phyloP scores from a whole-genome alignment of 2,329 filamentous ascomycete genomes.

The Hypoxylon sp. region DNA sequence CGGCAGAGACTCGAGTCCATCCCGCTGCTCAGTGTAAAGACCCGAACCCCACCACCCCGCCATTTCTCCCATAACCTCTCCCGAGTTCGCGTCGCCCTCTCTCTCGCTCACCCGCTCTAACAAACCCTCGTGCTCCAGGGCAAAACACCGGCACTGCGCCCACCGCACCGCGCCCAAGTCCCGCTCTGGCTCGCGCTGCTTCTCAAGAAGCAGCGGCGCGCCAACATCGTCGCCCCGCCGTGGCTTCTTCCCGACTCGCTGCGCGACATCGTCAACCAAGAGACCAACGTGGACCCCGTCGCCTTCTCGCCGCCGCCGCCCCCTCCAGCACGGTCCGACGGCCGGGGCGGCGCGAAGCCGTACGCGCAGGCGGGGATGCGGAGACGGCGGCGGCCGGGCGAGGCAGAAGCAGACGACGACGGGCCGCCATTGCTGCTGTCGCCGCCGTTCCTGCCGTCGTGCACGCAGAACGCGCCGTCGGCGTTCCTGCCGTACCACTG shows the following conservation, averaged over 20 bases:
- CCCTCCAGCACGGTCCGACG: conserved; percentile 62
- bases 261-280: conserved; percentile 77
- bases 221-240: conserved; percentile 88
- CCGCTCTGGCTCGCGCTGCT: conserved; percentile 96
- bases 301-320: conserved; percentile 82
- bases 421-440: conserved; percentile 69
- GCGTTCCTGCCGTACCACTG: conserved; percentile 90
- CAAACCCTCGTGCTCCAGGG: conserved; percentile 66
- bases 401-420: conserved; percentile 30
- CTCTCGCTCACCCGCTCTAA: conserved; percentile 13
- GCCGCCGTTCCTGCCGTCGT: conserved; percentile 81
- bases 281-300: conserved; percentile 74
- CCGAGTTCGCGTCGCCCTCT: conserved; percentile 9
- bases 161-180: conserved; percentile 79
- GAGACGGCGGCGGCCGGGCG: no score
- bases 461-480: conserved; percentile 72
- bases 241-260: conserved; percentile 86
- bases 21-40: conserved; percentile 80
- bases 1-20: conserved; percentile 89
- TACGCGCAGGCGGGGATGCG: conserved; percentile 46
- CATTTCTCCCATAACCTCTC: conserved; percentile 32
- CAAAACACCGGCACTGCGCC: conserved; percentile 75
- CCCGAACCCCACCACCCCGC: conserved; percentile 24
- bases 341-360: conserved; percentile 52
- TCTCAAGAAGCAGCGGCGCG: conserved; percentile 90